Conservation (phyloP, 805 yeast genomes). For the Tetrapisispora namnaoensis region DNA sequence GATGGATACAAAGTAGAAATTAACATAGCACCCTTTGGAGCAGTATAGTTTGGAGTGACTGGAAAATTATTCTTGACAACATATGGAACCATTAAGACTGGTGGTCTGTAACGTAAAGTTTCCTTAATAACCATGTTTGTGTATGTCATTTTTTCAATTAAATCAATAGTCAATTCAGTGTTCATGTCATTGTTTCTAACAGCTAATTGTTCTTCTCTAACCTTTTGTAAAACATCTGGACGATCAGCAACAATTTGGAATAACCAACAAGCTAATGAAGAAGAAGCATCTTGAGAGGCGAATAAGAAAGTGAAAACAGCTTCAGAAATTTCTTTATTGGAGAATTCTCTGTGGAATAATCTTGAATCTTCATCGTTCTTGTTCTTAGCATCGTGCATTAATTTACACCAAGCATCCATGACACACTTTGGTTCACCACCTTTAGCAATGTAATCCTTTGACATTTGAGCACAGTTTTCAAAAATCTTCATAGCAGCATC, state of each 20-base stretch:
- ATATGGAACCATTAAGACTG: constrained; percentile 96
- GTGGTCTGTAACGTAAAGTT: constrained; percentile 90
- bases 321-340: constrained; percentile 88
- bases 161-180: constrained; percentile 50
- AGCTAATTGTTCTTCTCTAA: constrained; percentile 83
- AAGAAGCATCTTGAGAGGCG: constrained; percentile 97
- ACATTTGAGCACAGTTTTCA: constrained; percentile 77
- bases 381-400: constrained; percentile 63
- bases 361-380: constrained; percentile 44
- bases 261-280: constrained; percentile 95
- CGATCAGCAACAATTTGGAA: constrained; percentile 94
- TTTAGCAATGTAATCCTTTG: constrained; percentile 67
- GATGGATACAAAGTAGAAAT: constrained; percentile 95
- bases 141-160: constrained; percentile 80
- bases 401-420: constrained; percentile 88
- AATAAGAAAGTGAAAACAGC: constrained; percentile 93
- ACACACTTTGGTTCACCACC: constrained; percentile 81
- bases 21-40: constrained; percentile 95
- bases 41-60: constrained; percentile 71
- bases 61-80: constrained; percentile 83
- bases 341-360: constrained; percentile 66
- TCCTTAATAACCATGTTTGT: constrained; percentile 89
- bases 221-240: constrained; percentile 77
- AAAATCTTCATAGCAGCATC: constrained; percentile 90
- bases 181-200: constrained; percentile 72